These are phyloP conservation scores for Carpinus viminea DNA, from an alignment of 306 rosid species.

Conservation along the genomic window DNA sequence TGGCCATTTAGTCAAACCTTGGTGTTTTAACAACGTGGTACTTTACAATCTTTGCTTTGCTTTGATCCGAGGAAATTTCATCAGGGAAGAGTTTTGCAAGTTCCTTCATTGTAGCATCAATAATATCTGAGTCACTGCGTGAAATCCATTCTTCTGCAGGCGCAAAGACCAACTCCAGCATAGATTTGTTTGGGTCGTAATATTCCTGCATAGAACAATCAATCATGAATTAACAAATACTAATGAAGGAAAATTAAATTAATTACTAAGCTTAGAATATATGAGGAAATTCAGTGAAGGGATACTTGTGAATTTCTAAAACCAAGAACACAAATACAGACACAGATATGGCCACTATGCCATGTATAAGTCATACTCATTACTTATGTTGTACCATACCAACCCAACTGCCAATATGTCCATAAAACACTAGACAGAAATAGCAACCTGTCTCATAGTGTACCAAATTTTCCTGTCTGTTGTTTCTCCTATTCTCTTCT, in stretches of 20 bases:
- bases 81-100: constrained; percentile 95
- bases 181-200: constrained; percentile 82
- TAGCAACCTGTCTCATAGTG: neutral
- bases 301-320: neutral
- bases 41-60: constrained; percentile 92
- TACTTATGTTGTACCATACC: neutral
- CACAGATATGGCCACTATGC: neutral
- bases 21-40: constrained; percentile 96
- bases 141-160: constrained; percentile 98
- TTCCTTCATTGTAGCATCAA: constrained; percentile 89
- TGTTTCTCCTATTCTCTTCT: neutral
- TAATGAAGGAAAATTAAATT: neutral
- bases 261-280: constrained; percentile 10
- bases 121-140: constrained; percentile 76
- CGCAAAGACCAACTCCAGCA: constrained; percentile 98
- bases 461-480: neutral
- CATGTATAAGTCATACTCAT: neutral
- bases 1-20: constrained; percentile 53
- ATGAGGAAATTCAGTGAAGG: neutral
- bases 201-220: constrained; percentile 63
- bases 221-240: constrained; percentile 11
- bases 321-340: neutral
- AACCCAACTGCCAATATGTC: neutral
- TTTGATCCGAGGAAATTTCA: constrained; percentile 88
- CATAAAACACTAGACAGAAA: neutral